Conservation (phyloP, 306 rosid genomes). For the Vigna radiata region DNA sequence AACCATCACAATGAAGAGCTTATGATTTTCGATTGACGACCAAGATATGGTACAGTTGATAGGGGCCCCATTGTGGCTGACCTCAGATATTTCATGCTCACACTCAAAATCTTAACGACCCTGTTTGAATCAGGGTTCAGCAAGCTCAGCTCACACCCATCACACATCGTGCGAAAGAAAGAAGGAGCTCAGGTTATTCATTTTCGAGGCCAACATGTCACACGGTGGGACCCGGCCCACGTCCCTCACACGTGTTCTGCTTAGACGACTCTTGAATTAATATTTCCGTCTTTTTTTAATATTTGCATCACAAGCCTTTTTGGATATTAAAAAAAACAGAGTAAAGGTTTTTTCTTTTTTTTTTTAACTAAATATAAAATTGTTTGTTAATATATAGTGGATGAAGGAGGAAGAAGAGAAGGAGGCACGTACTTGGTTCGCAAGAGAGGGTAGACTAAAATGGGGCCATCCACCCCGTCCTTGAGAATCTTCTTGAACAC, state of each 20-base stretch:
- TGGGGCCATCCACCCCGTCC: conserved; percentile 80
- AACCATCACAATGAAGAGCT: neutral
- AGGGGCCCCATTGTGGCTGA: conserved; percentile 18
- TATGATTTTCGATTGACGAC: conserved; percentile 6
- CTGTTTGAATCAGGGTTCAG: neutral
- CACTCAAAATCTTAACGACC: conserved; percentile 20
- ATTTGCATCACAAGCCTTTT: neutral
- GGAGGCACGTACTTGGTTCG: conserved; percentile 38
- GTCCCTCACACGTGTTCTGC: neutral
- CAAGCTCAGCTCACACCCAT: neutral
- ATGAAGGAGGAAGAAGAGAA: neutral
- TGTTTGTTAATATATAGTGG: neutral
- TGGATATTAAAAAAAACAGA: neutral
- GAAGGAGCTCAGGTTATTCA: neutral
- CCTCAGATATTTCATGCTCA: conserved; percentile 5
- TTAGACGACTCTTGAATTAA: neutral
- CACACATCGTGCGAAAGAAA: neutral
- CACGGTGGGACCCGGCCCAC: neutral
- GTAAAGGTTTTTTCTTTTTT: neutral
- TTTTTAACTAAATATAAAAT: neutral
- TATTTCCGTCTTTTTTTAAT: neutral
- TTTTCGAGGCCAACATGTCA: neutral
- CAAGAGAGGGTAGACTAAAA: conserved; percentile 73
- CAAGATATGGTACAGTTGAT: conserved; percentile 20
- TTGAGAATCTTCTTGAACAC: conserved; percentile 62